Percentiles rank a stretch among this genome's conserved stretches.
These are phyloP conservation scores for Paracorniculantispora psalliotae DNA, from an alignment of 2,329 filamentous ascomycete species.

Conservation along the genomic window DNA sequence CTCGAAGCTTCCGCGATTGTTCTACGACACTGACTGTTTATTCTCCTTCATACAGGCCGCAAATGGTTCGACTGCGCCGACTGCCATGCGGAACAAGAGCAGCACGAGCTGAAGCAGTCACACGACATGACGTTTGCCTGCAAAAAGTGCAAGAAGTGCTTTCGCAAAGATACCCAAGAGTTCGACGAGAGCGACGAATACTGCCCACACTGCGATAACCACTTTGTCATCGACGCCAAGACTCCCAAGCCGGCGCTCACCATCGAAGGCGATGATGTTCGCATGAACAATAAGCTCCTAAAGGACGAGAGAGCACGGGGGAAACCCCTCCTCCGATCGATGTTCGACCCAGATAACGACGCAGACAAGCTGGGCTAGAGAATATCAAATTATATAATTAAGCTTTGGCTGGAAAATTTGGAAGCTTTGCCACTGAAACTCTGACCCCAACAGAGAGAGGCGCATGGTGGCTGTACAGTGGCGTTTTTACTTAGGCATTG, in stretches of 20 bases:
- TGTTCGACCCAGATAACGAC: constrained; percentile 71
- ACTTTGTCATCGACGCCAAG: constrained; percentile 87
- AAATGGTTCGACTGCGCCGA: constrained; percentile 99
- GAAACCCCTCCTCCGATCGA: constrained; percentile 52
- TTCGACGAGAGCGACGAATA: constrained; percentile 98
- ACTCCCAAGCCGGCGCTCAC: constrained; percentile 78
- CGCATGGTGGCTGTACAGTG: not conserved
- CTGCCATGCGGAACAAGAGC: constrained; percentile 80
- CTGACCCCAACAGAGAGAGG: not conserved
- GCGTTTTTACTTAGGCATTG: not conserved
- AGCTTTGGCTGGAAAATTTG: not conserved
- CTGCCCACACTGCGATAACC: constrained; percentile 98
- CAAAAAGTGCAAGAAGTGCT: constrained; percentile 98
- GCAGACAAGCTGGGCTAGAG: constrained; percentile 69
- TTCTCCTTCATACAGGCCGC: constrained; percentile 49
- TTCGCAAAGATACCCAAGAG: constrained; percentile 86
- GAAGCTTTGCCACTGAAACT: not conserved
- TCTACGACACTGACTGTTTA: not conserved
- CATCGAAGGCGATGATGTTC: constrained; percentile 85
- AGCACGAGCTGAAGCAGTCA: constrained; percentile 69
- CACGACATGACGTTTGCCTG: constrained; percentile 93
- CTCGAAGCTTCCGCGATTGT: constrained; percentile 12
- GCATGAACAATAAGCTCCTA: constrained; percentile 84
- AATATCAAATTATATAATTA: not conserved
- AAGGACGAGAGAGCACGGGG: constrained; percentile 76